Base-by-base conservation (phyloP, 2,329 filamentous ascomycete genomes). In the Trichothecium roseum region DNA sequence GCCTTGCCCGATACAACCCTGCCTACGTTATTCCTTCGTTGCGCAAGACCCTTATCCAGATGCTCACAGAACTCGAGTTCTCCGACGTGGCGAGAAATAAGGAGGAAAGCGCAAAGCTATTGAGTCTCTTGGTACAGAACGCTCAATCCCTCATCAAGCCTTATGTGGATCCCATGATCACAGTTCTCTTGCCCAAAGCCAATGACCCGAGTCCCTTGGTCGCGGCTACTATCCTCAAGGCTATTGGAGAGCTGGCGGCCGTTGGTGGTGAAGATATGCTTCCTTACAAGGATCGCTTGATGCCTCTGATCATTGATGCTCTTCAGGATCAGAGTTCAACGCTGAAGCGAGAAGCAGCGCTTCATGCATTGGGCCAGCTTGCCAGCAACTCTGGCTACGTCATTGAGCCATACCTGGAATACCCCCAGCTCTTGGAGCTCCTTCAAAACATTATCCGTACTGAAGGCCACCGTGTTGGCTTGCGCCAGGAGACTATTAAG, bases 311-410 rank as follows among this genome's bases (percentile, higher is more conserved):
- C 47, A 80, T 98, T 40, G 83, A 91, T 41, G 88, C 89, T 18
- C 67, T 98, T 35, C 89, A 98, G 57, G 91, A 98, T 53, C 81
- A 96, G 48, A 87, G 86, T 45, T 94, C 89, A 4, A 81, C 85
- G 32, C 70, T 78, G 31, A 96, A 96, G 60, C 79, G 91, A 37
- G 88, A 94, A 56, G 85, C 93, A 5, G 89, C 91, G 3, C 68
- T 98, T 22, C 84, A 84, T 45, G 91, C 91, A 0, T 69, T 98
- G 1, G 89, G 89, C 15, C 88, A 96, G 53, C 66, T 98, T 37
- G 87, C 91, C 5, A 94, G 87, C 52, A 96, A 94, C 57, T 91
- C 88, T 10, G 91, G 93, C 46, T 98, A 98, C 60, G 93, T 98
- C 35, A 96, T 98, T 40, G 79, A 88, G 37, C 93, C 93, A 1